Conservation (phyloP, 1,284 basidiomycete genomes). For the Porphyrellus sp. region DNA sequence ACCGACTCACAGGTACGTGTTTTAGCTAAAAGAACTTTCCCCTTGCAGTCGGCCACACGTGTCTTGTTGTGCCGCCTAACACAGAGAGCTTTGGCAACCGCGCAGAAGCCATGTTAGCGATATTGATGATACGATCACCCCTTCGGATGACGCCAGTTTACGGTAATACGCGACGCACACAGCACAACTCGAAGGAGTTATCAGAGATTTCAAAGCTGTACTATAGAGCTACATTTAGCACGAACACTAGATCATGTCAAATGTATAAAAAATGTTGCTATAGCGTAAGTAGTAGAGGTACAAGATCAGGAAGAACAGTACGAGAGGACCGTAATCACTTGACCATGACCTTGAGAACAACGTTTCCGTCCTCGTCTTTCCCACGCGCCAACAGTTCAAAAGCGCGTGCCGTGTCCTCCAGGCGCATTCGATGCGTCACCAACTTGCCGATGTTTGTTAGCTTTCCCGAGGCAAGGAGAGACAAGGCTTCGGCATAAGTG, state of each 20-base stretch:
- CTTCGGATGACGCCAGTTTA: background rate
- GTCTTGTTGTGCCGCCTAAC: conserved; percentile 9
- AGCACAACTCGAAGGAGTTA: conserved; percentile 3
- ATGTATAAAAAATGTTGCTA: conserved; percentile 12
- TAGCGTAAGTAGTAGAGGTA: no score
- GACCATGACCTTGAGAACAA: conserved; percentile 88
- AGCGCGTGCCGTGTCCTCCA: conserved; percentile 65
- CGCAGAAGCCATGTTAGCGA: background rate
- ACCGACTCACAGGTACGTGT: conserved; percentile 6
- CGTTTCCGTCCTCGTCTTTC: conserved; percentile 69
- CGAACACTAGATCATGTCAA: conserved; percentile 10
- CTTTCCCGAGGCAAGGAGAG: conserved; percentile 67
- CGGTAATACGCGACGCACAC: background rate
- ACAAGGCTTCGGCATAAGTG: conserved; percentile 83
- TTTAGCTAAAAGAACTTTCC: conserved; percentile 8
- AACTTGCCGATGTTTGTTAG: conserved; percentile 68
- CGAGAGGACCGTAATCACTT: conserved; percentile 27
- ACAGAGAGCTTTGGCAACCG: background rate
- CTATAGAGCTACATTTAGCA: conserved; percentile 26
- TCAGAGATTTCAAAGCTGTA: conserved; percentile 9
- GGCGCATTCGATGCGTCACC: conserved; percentile 75
- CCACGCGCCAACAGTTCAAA: conserved; percentile 80
- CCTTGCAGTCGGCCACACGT: conserved; percentile 3
- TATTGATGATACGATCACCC: conserved; percentile 9
- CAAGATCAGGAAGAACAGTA: conserved; percentile 11